Conservation (phyloP, 495 filamentous ascomycete species). For the Daldinia concentrica region DNA sequence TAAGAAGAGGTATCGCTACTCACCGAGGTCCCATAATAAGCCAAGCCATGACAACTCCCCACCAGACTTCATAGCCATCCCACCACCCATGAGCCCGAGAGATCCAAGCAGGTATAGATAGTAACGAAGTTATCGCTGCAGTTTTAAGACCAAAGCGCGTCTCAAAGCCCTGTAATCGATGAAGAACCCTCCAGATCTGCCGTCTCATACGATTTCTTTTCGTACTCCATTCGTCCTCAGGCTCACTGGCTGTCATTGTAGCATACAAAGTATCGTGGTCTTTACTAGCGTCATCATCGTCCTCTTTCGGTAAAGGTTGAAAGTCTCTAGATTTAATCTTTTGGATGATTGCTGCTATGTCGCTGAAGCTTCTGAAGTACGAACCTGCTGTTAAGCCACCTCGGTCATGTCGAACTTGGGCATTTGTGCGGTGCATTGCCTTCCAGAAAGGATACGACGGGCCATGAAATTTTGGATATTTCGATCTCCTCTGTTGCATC, state of each 20-base stretch:
- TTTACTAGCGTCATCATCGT: slow-evolving; percentile 35
- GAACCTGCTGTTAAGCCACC: slow-evolving; percentile 62
- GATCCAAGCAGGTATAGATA: slow-evolving; percentile 65
- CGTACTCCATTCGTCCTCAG: slow-evolving; percentile 32
- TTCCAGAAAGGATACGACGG: slow-evolving; percentile 64
- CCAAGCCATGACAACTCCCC: slow-evolving; percentile 67
- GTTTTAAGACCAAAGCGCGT: slow-evolving; percentile 67
- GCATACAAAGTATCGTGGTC: slow-evolving; percentile 30
- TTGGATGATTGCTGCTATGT: slow-evolving; percentile 50
- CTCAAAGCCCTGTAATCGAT: slow-evolving; percentile 66
- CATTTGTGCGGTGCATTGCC: slow-evolving; percentile 61
- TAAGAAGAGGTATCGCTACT: slow-evolving; percentile 3
- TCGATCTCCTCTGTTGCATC: slow-evolving; percentile 52
- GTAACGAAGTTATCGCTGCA: slow-evolving; percentile 56
- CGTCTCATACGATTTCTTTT: slow-evolving; percentile 52
- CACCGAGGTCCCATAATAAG: slow-evolving; percentile 64
- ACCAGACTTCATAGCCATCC: slow-evolving; percentile 64
- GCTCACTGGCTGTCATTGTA: slow-evolving; percentile 41
- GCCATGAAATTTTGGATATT: slow-evolving; percentile 51
- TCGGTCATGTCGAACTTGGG: slow-evolving; percentile 66
- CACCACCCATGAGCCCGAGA: slow-evolving; percentile 57
- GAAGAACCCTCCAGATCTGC: slow-evolving; percentile 58
- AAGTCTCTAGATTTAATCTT: slow-evolving; percentile 43
- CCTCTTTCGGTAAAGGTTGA: slow-evolving; percentile 40
- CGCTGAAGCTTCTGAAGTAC: slow-evolving; percentile 61